Evolutionary conservation across 495 filamentous ascomycete species (phyloP), one percentile per base, ranked within the genome.

Genomic region (Aspergillus biplanus): DNA sequence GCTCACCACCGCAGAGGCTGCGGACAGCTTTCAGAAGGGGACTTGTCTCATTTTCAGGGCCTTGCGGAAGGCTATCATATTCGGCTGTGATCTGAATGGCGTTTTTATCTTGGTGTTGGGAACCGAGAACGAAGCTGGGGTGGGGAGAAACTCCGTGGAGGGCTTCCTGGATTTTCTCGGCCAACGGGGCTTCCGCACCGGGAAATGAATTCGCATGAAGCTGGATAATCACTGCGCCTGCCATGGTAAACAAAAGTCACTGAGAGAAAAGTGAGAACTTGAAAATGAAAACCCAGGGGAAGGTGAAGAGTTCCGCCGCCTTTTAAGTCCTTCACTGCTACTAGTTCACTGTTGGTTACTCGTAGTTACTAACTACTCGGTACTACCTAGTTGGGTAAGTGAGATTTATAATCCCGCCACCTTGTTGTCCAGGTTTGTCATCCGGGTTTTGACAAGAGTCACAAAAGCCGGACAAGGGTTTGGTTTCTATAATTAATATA

Each of bases 271-370:
- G 1, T 44, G 39, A 44, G 39, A 44, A 3, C 39, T 44, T 44
- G 39, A 3, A 15, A 44, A 44, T 44, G 39, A 44, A 44, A 44
- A 44, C 39, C 39, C 3, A 44, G 39, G 39, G 39, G 39, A 44
- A 44, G 39, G 39, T 3, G 39, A 44, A 44, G 15, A 44, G 15
- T 44, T 3, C 39, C 1, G 3, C 39, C 3, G 15, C 39, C 2
- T 44, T 44, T 44, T 44, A 44, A 44, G 39, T 44, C 39, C 39
- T 44, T 44, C 39, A 44, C 39, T 44, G 39, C 39, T 44, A 44
- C 39, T 44, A 44, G 39, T 44, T 44, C 3, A 1, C 1, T 44
- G 39, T 44, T 44, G 39, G 39, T 44, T 44, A 44, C 39, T 1
- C 1, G 39, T 1, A 44, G 39, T 44, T 44, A 44, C 39, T 3